Base-by-base conservation (phyloP, 345 rosid genomes). In the Acer saccharum region DNA sequence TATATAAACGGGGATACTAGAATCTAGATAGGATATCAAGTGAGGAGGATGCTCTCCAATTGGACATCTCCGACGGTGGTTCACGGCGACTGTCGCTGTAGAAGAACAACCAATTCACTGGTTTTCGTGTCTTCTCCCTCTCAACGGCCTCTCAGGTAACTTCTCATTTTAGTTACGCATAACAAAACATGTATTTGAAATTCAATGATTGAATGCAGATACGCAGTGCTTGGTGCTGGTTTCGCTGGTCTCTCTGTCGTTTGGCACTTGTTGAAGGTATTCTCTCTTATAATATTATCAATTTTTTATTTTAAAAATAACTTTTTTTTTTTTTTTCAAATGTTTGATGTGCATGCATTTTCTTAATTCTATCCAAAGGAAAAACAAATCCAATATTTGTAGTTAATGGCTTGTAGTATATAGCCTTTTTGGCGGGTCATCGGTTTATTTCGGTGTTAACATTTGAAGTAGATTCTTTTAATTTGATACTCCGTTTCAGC, bases 201-300 rank as follows among this genome's bases (percentile, higher is more conserved):
- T 46, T 46, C 13, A 46, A 46, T 46, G 27, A 12, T 1, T 18
- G 21, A 57, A 58, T 79, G 74, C 81, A 94, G 97, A 82, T 93
- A 80, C 74, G 99, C 99, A 6, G 98, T 95, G 76, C 93, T 95
- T 25, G 99, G 99, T 70, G 98, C 97, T 66, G 98, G 99, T 80
- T 93, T 95, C 72, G 98, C 98, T 66, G 98, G 99, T n/a, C 86
- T 95, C 72, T 95, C 99, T 27, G 96, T 93, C 62, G 90, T 88
- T 67, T 95, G 94, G 92, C 92, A 95, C 87, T 80, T 92, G 65
- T 84, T 95, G 65, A 91, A 87, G 90, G 97, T 89, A 71, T 71
- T 58, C 60, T 52, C 7, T 71, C 10, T 43, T 43, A 43, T 43
- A 6, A 43, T 43, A 41, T 43, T 66, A 43, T 48, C 39, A 66